Percentiles rank a stretch among this genome's conserved stretches.
Conservation (phyloP, 1,284 basidiomycete species). For the Exobasidium cylindrosporum region DNA sequence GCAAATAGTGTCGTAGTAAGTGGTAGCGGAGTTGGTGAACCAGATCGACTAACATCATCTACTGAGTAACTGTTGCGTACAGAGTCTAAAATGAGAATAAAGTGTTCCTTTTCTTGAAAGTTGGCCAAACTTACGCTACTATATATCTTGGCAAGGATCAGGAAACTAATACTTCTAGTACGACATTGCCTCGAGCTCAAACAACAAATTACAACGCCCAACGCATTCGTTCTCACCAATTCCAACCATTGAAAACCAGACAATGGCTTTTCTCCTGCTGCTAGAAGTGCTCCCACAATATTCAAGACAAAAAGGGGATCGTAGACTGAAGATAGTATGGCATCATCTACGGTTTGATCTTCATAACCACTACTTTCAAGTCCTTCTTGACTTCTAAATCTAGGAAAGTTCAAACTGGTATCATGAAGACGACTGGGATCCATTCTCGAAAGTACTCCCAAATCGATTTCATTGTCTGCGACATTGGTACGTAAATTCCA, state of each 20-base stretch:
- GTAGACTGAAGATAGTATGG: constrained; percentile 58
- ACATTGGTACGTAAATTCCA: not conserved
- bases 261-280: constrained; percentile 59
- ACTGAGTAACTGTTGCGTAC: constrained; percentile 55
- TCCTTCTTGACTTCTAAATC: constrained; percentile 23
- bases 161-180: constrained; percentile 62
- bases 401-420: constrained; percentile 72
- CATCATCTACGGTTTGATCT: not conserved
- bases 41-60: constrained; percentile 46
- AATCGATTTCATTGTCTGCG: constrained; percentile 13
- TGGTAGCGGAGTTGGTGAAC: constrained; percentile 58
- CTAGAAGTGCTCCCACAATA: constrained; percentile 66
- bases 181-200: constrained; percentile 68
- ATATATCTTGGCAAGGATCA: constrained; percentile 58
- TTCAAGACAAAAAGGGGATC: constrained; percentile 77
- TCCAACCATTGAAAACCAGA: constrained; percentile 77
- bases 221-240: constrained; percentile 74
- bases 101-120: constrained; percentile 77
- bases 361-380: not conserved
- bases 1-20: constrained; percentile 76
- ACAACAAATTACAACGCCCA: constrained; percentile 71
- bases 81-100: constrained; percentile 71
- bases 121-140: constrained; percentile 61
- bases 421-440: constrained; percentile 70
- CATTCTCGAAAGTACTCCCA: constrained; percentile 70